Evolutionary conservation across 345 rosid genomes (phyloP), one percentile per base, ranked within the genome.

Genomic region (Euclidium syriacum): DNA sequence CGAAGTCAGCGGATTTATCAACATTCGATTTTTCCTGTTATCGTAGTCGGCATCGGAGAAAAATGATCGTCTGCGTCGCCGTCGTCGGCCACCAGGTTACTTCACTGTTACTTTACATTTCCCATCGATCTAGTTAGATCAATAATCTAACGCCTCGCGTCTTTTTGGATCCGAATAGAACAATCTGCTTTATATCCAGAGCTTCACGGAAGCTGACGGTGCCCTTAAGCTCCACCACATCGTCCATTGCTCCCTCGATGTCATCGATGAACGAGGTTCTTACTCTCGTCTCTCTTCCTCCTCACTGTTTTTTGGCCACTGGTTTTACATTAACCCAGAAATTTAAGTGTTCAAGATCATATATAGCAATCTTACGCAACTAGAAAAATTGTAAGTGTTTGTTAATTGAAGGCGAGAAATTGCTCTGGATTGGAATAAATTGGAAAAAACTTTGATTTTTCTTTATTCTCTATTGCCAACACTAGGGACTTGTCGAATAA

Each of bases 181-280:
- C 82, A 87, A 83, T 68, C 97, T 92, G 29, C 81, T 87, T n/a
- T 87, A 87, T 76, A 87, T 87, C 4, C 95, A 87, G 72, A 90
- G 91, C 82, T 90, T 90, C 88, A 85, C 97, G 32, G 95, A 87
- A 70, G 85, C 84, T 15, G 88, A 85, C 58, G 90, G 87, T 52
- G 95, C 85, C 27, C 83, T 90, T 16, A 87, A 87, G 78, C 95
- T 87, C 64, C 97, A 90, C 72, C 90, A 90, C 82, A 78, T 90
- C 63, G 95, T 87, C 53, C 97, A 87, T 67, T 87, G 97, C 67
- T 90, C 95, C 52, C 92, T 90, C 43, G 95, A 89, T 27, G 95
- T 89, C 25, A 80, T 89, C 16, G 96, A 87, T 38, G 97, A 87
- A 68, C 85, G 95, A 78, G 95, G 97, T 59, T 59, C 41, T 41